Conservation (phyloP, 2,329 filamentous ascomycete species). For the Beauveria pseudobassiana region DNA sequence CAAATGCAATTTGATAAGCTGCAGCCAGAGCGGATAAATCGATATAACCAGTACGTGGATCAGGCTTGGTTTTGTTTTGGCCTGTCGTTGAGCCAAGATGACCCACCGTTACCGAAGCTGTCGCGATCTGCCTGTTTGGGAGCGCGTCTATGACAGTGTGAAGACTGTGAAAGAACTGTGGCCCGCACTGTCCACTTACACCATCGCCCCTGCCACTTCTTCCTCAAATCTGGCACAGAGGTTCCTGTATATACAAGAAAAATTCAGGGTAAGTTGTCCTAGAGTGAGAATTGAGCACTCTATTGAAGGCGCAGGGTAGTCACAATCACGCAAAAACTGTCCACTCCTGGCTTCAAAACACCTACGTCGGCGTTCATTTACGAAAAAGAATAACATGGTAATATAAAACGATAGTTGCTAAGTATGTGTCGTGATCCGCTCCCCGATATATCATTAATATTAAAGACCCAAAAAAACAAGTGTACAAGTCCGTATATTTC, state of each 20-base stretch:
- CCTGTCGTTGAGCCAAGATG: not conserved
- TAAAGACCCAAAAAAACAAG: not conserved
- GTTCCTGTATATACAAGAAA: no score
- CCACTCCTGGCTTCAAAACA: no score
- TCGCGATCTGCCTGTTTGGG: constrained; percentile 1
- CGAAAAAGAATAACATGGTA: not conserved
- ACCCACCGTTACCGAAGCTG: not conserved
- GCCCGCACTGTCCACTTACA: not conserved
- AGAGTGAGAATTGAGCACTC: no score
- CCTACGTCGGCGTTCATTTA: no score
- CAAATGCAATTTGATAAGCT: not conserved
- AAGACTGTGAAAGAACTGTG: not conserved
- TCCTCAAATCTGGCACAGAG: not conserved
- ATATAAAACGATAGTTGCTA: not conserved
- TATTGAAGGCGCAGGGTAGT: no score
- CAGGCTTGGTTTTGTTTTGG: not conserved
- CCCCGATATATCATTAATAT: not conserved
- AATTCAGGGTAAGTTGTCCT: no score
- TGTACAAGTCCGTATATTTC: not conserved
- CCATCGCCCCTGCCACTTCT: not conserved
- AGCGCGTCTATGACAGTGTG: constrained; percentile 5
- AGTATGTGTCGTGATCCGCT: not conserved
- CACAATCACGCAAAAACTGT: no score
- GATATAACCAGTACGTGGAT: not conserved
- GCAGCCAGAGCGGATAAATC: not conserved